Conservation (phyloP, 306 rosid species). For the Cicer pinnatifidum region DNA sequence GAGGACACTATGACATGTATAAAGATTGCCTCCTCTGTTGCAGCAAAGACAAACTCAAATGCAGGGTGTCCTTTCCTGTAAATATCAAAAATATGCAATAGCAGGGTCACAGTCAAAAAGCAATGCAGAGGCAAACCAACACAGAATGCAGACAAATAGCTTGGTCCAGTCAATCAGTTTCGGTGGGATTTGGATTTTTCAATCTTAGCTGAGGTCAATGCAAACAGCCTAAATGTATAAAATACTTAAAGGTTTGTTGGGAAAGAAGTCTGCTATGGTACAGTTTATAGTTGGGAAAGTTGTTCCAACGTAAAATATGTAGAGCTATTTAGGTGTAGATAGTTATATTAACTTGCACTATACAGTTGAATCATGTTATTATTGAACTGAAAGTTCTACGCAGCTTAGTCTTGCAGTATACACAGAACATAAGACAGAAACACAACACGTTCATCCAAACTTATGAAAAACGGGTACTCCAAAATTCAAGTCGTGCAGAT, state of each 20-base stretch:
- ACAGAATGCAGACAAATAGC: conserved; percentile 32
- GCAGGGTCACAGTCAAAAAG: conserved; percentile 35
- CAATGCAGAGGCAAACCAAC: conserved; percentile 37
- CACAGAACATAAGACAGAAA: background rate
- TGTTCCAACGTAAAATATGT: conserved; percentile 29
- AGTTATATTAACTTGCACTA: background rate
- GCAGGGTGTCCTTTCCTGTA: conserved; percentile 91
- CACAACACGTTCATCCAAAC: background rate
- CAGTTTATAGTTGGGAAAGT: conserved; percentile 7
- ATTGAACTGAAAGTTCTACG: background rate
- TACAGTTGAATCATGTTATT: background rate
- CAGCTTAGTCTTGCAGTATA: background rate
- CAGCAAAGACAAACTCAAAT: conserved; percentile 87
- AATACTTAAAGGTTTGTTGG: background rate
- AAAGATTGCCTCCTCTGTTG: conserved; percentile 88
- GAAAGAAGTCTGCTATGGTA: conserved; percentile 21
- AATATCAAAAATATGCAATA: conserved; percentile 49
- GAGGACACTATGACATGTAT: conserved; percentile 83
- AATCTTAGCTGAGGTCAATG: conserved; percentile 31
- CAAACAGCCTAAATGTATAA: conserved; percentile 22
- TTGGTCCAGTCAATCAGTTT: conserved; percentile 21
- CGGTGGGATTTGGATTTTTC: conserved; percentile 29
- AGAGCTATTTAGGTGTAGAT: background rate
- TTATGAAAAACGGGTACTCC: background rate
- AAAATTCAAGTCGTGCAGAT: background rate